phyloP scores from a whole-genome alignment of 768 basidiomycete species.

The Panellus pusillus region DNA sequence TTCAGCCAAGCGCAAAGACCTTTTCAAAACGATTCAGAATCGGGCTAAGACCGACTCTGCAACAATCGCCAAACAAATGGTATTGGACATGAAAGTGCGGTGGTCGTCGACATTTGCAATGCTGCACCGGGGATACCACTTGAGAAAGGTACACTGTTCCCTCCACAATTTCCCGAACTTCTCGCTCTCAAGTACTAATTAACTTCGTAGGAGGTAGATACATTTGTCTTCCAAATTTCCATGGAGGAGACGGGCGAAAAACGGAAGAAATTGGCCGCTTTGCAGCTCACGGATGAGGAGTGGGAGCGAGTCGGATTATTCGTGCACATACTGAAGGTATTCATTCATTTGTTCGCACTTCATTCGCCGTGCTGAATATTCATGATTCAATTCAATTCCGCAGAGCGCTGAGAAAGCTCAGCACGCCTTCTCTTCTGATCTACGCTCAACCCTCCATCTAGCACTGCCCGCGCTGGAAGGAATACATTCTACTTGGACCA shows the following conservation, averaged over 20 bases:
- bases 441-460: conserved; percentile 22
- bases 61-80: conserved; percentile 5
- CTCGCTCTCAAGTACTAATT: no score
- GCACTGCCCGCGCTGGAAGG: conserved; percentile 29
- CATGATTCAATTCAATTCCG: background rate
- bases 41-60: background rate
- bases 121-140: conserved; percentile 19
- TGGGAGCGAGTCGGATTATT: conserved; percentile 25
- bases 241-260: conserved; percentile 20
- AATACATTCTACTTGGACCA: conserved; percentile 28
- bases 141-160: conserved; percentile 15
- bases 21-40: conserved; percentile 23
- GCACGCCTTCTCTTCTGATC: conserved; percentile 31
- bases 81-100: conserved; percentile 27
- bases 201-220: background rate
- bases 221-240: conserved; percentile 27
- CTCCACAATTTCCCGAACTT: no score
- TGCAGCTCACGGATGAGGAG: conserved; percentile 21
- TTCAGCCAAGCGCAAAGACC: conserved; percentile 24
- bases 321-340: conserved; percentile 17
- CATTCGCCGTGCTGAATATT: background rate
- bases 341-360: conserved; percentile 17
- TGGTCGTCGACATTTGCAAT: conserved; percentile 29
- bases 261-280: conserved; percentile 12
- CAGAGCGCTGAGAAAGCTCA: conserved; percentile 32